A percentile compares a stretch with the other conserved stretches of the same genome.
phyloP scores from a whole-genome alignment of 2,329 filamentous ascomycete species.

The Paracamarosporium sp. region DNA sequence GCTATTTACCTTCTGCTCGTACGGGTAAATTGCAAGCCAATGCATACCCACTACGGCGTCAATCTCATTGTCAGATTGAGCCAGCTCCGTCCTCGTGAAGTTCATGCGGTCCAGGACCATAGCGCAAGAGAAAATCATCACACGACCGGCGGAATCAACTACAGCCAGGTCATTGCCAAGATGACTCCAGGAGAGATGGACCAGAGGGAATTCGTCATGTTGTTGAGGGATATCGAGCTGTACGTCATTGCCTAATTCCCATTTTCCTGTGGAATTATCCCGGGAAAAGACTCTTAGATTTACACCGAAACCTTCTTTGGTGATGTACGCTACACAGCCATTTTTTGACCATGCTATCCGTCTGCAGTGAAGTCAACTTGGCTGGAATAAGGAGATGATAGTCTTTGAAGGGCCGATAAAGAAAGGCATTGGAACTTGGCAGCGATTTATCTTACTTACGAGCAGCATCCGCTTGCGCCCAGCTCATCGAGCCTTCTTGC shows the following conservation, averaged over 20 bases:
- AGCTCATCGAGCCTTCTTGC: slow-evolving; percentile 78
- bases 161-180: slow-evolving; percentile 81
- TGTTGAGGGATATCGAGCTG: slow-evolving; percentile 67
- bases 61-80: slow-evolving; percentile 76
- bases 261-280: slow-evolving; percentile 71
- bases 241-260: slow-evolving; percentile 78
- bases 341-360: slow-evolving; percentile 86
- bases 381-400: background rate
- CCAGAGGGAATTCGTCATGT: slow-evolving; percentile 70
- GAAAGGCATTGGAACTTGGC: background rate
- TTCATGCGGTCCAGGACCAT: slow-evolving; percentile 76
- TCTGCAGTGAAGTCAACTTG: slow-evolving; percentile 52
- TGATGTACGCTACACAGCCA: slow-evolving; percentile 84
- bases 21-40: slow-evolving; percentile 69
- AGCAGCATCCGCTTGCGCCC: slow-evolving; percentile 76
- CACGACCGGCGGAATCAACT: slow-evolving; percentile 78
- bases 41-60: slow-evolving; percentile 81
- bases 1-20: slow-evolving; percentile 44
- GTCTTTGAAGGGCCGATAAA: slow-evolving; percentile 2
- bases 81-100: slow-evolving; percentile 65
- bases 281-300: slow-evolving; percentile 77
- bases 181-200: slow-evolving; percentile 84
- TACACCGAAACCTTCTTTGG: slow-evolving; percentile 72
- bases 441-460: slow-evolving; percentile 63
- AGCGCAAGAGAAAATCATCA: slow-evolving; percentile 75